phyloP scores from a whole-genome alignment of 139 green algal species.

The Cymbomonas tetramitiformis region DNA sequence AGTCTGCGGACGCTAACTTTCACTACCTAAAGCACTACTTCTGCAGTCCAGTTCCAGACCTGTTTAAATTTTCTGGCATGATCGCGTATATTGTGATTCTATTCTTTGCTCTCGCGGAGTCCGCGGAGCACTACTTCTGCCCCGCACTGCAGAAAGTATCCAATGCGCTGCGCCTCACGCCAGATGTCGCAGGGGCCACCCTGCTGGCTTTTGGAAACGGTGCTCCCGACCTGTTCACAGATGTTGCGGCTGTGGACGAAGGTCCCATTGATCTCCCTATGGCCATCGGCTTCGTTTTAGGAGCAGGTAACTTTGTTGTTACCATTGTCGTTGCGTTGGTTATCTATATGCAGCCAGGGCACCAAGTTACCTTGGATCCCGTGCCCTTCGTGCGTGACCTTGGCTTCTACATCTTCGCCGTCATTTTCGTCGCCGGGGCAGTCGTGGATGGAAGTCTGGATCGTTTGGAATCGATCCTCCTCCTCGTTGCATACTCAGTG shows the following conservation, averaged over 20 bases:
- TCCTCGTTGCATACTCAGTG: constrained; percentile 16
- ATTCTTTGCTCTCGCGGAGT: constrained; percentile 37
- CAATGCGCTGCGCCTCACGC: constrained; percentile 26
- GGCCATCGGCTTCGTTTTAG: constrained; percentile 22
- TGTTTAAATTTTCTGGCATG: no score
- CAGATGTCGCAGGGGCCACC: constrained; percentile 31
- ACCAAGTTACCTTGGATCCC: constrained; percentile 19
- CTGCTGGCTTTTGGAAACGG: constrained; percentile 38
- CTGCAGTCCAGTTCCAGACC: no score
- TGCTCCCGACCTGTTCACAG: constrained; percentile 37
- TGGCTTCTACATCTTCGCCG: constrained; percentile 28
- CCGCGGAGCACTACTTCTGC: constrained; percentile 36
- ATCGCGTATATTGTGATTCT: constrained; percentile 25
- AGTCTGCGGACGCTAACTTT: no score
- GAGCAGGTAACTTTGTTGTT: constrained; percentile 25
- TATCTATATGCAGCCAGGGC: no score
- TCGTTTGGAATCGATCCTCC: constrained; percentile 13
- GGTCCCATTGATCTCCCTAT: not conserved
- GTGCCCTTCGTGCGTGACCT: constrained; percentile 30
- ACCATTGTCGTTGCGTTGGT: constrained; percentile 18
- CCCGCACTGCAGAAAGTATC: constrained; percentile 24
- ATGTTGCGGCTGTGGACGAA: constrained; percentile 19
- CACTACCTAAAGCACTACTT: no score
- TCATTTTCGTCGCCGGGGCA: constrained; percentile 9
- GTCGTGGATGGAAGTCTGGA: constrained; percentile 3